phyloP scores from a whole-genome alignment of 1,139 yeast species.

The Yamadazyma friedrichii region DNA sequence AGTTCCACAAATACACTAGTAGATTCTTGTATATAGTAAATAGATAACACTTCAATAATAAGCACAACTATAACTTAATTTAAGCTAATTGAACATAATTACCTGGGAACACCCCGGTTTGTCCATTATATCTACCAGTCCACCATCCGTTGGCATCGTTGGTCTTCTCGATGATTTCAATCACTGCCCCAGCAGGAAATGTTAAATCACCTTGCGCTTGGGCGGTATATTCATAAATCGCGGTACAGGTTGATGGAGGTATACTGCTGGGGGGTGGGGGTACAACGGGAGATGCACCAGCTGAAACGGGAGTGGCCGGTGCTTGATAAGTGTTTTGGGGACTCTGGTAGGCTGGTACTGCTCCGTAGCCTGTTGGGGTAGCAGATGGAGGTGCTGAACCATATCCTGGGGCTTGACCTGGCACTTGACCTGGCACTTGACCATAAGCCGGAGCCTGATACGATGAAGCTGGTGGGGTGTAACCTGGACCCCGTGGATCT shows the following conservation, averaged over 20 bases:
- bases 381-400: slow-evolving; percentile 20
- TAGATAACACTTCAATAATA: neutral
- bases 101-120: slow-evolving; percentile 91
- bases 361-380: slow-evolving; percentile 15
- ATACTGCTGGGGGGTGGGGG: neutral
- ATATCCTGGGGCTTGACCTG: slow-evolving; percentile 16
- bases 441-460: slow-evolving; percentile 4
- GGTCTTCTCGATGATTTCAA: slow-evolving; percentile 79
- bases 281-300: neutral
- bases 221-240: slow-evolving; percentile 74
- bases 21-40: too few relatives aligned
- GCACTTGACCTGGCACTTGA: slow-evolving; percentile 1
- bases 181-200: slow-evolving; percentile 84
- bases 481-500: slow-evolving; percentile 19
- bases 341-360: slow-evolving; percentile 13
- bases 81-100: slow-evolving; percentile 78
- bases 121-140: slow-evolving; percentile 90
- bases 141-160: slow-evolving; percentile 94
- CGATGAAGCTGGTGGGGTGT: slow-evolving; percentile 11
- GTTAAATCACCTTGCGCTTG: slow-evolving; percentile 89
- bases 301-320: slow-evolving; percentile 10
- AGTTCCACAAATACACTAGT: too few relatives aligned
- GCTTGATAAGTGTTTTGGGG: slow-evolving; percentile 17
- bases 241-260: slow-evolving; percentile 60
- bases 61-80: too few relatives aligned